Percentiles rank a stretch among this genome's conserved stretches.
These are phyloP conservation scores for Albatrellus sp. DNA, from an alignment of 1,284 basidiomycete species.

Conservation along the genomic window DNA sequence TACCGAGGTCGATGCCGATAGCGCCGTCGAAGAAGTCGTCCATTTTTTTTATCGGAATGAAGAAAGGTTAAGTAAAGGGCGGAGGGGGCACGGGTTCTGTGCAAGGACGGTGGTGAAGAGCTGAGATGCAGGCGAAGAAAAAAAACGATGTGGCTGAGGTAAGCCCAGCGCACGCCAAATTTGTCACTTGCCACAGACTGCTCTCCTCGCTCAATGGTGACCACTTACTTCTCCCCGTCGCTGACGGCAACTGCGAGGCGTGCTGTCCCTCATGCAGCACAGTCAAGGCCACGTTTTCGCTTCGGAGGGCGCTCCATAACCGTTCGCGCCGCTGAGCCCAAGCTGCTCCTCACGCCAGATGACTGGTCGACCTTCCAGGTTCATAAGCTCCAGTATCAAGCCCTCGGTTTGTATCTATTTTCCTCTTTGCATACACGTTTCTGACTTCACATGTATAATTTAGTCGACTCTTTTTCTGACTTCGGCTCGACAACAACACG, in stretches of 20 bases:
- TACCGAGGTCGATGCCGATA: constrained; percentile 89
- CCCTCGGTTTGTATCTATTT: constrained; percentile 16
- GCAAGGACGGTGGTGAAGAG: constrained; percentile 16
- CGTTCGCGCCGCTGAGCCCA: constrained; percentile 18
- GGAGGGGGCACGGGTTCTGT: constrained; percentile 16
- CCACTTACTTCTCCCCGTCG: constrained; percentile 16
- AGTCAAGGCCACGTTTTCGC: constrained; percentile 14
- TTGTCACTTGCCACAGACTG: constrained; percentile 5
- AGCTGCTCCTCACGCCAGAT: constrained; percentile 30
- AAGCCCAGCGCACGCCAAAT: constrained; percentile 8
- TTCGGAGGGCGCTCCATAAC: constrained; percentile 6
- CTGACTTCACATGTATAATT: constrained; percentile 9
- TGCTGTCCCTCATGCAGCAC: constrained; percentile 3
- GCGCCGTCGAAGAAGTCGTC: constrained; percentile 95
- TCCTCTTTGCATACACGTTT: not conserved
- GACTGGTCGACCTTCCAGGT: constrained; percentile 58
- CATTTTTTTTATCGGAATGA: constrained; percentile 50
- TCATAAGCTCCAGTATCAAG: constrained; percentile 39
- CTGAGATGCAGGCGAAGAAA: constrained; percentile 17
- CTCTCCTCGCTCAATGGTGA: not conserved
- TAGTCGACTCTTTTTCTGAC: constrained; percentile 55
- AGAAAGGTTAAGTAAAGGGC: constrained; percentile 15
- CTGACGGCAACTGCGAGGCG: constrained; percentile 18
- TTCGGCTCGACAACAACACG: constrained; percentile 74
- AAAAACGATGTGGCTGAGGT: constrained; percentile 25